Base-by-base conservation (phyloP, 2,329 filamentous ascomycete genomes). In the Akanthomyces dipterigenus region DNA sequence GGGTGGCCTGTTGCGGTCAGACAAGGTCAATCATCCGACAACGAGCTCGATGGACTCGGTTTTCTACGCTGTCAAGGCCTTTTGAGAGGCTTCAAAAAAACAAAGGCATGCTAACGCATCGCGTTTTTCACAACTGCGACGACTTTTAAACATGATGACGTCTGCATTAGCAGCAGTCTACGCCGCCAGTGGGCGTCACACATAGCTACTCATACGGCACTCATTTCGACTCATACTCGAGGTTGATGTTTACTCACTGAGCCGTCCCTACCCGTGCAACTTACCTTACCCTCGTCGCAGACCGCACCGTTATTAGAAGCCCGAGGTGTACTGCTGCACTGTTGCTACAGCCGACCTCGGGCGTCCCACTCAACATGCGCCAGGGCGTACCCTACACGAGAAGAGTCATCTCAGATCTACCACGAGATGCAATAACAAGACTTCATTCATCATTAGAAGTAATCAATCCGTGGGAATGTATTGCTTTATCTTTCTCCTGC, bases 331-430 rank as follows among this genome's bases (percentile, higher is more conserved):
- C 28, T 34, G n/a, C 11, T 34, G 31, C 31, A 34, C 11, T 34
- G 31, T 54, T 14, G 24, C 14, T 3, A 26, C 40, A 46, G 42
- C 55, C 55, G 55, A 57, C 31, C 43, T 57, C 55, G 55, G 55
- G 55, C 28, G 43, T 46, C 31, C 55, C 55, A 57, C 55, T 26
- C 14, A 20, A 14, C 31, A 40, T 6, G 18, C 20, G 14, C 38
- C 22, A 36, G 16, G 40, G n/a, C 42, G 42, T 57, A 59, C 56
- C 45, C 56, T 59, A 50, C 56, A 59, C 45, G 20, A 31, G n/a
- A 57, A 28, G 55, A 57, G 42, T 57, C 55, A 57, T 57, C 43
- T 18, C 34, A 22, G 31, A 31, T 24, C 45, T 20, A 48, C 48
- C 31, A 42, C 22, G 22, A 24, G 5, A 59, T 58, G 55, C 26